Conservation (phyloP, 768 basidiomycete genomes). For the Paxillus ammoniavirescens region DNA sequence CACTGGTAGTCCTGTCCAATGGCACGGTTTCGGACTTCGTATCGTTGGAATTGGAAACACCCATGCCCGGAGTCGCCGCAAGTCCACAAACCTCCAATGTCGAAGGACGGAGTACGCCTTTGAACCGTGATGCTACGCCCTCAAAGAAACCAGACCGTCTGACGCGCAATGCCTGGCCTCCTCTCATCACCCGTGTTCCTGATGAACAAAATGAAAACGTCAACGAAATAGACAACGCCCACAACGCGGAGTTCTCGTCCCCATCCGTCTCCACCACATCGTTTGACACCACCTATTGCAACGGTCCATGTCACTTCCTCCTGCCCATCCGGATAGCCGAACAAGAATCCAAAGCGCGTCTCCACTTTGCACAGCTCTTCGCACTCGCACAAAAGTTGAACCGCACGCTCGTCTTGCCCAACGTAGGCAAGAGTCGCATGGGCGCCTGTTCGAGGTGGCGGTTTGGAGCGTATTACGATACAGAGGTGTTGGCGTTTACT, state of each 20-base stretch:
- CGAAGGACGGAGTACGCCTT: background rate
- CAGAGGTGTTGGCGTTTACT: conserved; percentile 14
- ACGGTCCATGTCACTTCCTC: conserved; percentile 42
- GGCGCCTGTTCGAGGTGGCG: conserved; percentile 49
- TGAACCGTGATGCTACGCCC: background rate
- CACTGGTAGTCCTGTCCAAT: background rate
- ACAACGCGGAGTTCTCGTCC: background rate
- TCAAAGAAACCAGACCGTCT: background rate
- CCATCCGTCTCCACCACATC: background rate
- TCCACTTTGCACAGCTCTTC: conserved; percentile 53
- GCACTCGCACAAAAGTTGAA: conserved; percentile 48
- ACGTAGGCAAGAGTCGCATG: conserved; percentile 55
- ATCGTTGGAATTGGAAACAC: background rate
- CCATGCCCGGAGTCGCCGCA: background rate
- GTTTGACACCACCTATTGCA: conserved; percentile 25
- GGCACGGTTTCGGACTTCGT: background rate
- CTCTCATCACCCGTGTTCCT: conserved; percentile 34
- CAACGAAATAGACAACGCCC: background rate
- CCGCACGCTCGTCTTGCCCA: conserved; percentile 60
- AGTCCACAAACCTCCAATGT: background rate
- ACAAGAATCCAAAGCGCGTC: conserved; percentile 57
- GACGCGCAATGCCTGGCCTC: conserved; percentile 27
- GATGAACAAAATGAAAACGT: conserved; percentile 14
- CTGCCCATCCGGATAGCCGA: conserved; percentile 50
- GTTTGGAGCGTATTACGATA: conserved; percentile 52